Conservation (phyloP, 1,139 yeast genomes). For the Geotrichum histeridarum region DNA sequence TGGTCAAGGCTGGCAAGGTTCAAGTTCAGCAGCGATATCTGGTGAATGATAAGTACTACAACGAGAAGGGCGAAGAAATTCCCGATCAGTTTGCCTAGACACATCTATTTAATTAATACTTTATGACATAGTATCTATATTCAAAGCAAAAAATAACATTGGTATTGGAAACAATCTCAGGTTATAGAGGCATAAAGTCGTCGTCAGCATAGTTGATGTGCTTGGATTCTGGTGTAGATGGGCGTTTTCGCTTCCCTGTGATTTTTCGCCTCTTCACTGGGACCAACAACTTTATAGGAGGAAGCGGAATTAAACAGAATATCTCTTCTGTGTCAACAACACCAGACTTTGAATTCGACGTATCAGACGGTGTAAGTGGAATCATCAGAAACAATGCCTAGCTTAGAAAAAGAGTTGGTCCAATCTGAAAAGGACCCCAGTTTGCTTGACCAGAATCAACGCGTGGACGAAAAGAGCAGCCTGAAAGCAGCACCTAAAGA, state of each 20-base stretch:
- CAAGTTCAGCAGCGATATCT: conserved; percentile 9
- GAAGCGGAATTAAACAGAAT: not conserved
- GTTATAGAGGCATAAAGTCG: too few species aligned
- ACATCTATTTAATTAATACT: not conserved
- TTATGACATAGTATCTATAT: not conserved
- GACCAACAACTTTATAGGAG: conserved; percentile 7
- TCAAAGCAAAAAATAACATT: not conserved
- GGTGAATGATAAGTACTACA: conserved; percentile 11
- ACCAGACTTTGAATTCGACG: too few species aligned
- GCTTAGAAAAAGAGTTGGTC: too few species aligned
- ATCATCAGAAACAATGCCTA: too few species aligned
- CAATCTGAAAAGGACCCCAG: too few species aligned
- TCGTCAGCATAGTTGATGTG: not conserved
- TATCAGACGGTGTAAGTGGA: too few species aligned
- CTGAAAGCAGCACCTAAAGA: not conserved
- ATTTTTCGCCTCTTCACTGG: not conserved
- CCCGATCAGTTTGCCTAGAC: conserved; percentile 13
- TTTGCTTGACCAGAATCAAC: too few species aligned
- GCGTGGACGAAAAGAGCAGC: too few species aligned
- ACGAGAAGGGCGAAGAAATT: conserved; percentile 16
- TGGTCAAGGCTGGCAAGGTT: conserved; percentile 6
- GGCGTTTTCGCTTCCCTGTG: not conserved
- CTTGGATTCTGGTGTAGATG: not conserved
- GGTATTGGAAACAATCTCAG: too few species aligned
- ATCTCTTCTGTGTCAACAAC: not conserved